A percentile compares a stretch with the other conserved stretches of the same genome.
Conservation (phyloP, 2,329 filamentous ascomycete species). For the Aspergillus pseudoterreus region DNA sequence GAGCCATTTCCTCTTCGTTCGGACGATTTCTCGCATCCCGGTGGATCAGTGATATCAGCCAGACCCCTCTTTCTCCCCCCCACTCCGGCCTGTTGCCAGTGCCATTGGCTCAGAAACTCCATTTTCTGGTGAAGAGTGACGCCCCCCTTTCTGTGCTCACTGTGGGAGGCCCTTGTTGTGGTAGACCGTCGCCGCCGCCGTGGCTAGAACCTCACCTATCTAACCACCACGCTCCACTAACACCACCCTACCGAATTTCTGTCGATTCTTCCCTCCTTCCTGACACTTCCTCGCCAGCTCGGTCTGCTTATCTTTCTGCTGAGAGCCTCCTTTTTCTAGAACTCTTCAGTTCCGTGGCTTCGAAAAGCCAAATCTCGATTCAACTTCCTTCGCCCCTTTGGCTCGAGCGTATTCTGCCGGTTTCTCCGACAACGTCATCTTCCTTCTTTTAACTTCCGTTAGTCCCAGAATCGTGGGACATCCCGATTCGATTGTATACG, state of each 20-base stretch:
- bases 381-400: no score
- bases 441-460: no score
- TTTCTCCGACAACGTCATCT: no score
- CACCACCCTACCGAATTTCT: not conserved
- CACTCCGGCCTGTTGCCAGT: conserved; percentile 8
- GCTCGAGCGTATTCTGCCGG: no score
- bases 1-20: conserved; percentile 10
- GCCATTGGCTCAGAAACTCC: conserved; percentile 13
- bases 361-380: no score
- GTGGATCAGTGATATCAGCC: conserved; percentile 20
- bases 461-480: no score
- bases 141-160: not conserved
- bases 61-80: conserved; percentile 11
- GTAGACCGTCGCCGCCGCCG: conserved; percentile 2
- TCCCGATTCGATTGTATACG: no score
- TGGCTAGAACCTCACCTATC: conserved; percentile 5
- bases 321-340: no score
- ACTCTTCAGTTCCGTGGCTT: no score
- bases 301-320: not conserved
- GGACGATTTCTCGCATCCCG: conserved; percentile 5
- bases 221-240: not conserved
- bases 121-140: no score
- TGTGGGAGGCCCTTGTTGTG: conserved; percentile 3
- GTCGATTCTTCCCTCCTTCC: not conserved
- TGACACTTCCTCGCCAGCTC: not conserved